These are phyloP conservation scores for Noccaea bulbosa DNA, from an alignment of 345 rosid genomes.

Conservation along the genomic window DNA sequence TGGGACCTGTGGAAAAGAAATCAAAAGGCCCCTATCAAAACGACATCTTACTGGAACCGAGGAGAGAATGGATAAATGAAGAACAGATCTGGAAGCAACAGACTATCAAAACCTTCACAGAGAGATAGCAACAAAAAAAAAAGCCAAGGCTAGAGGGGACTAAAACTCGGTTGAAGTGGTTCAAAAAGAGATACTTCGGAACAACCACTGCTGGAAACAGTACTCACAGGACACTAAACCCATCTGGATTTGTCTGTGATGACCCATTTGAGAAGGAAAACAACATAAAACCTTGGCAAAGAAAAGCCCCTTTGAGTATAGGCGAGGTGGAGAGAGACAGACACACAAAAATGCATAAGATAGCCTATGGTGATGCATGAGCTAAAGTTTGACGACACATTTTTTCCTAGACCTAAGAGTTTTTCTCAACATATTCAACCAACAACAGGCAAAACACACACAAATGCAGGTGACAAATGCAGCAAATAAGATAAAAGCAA, in stretches of 20 bases:
- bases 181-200: slow-evolving; percentile 18
- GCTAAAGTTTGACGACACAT: not conserved
- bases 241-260: slow-evolving; percentile 17
- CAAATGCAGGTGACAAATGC: slow-evolving; percentile 8
- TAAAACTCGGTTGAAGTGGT: slow-evolving; percentile 1
- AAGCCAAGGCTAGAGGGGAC: slow-evolving; percentile 17
- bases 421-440: slow-evolving; percentile 27
- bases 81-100: slow-evolving; percentile 8
- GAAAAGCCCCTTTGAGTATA: slow-evolving; percentile 10
- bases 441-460: slow-evolving; percentile 14
- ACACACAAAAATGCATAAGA: slow-evolving; percentile 4
- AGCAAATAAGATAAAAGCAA: slow-evolving; percentile 19
- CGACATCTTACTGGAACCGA: slow-evolving; percentile 49
- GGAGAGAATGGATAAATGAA: slow-evolving; percentile 28
- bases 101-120: slow-evolving; percentile 21
- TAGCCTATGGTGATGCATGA: slow-evolving; percentile 20
- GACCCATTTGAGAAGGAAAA: slow-evolving; percentile 24
- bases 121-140: too few species aligned
- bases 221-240: slow-evolving; percentile 6
- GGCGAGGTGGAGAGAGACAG: not conserved
- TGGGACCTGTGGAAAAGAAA: slow-evolving; percentile 63
- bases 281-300: not conserved
- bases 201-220: slow-evolving; percentile 15
- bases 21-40: slow-evolving; percentile 70
- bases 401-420: slow-evolving; percentile 3